Conservation (phyloP, 768 basidiomycete species). For the Suillus bovinus region DNA sequence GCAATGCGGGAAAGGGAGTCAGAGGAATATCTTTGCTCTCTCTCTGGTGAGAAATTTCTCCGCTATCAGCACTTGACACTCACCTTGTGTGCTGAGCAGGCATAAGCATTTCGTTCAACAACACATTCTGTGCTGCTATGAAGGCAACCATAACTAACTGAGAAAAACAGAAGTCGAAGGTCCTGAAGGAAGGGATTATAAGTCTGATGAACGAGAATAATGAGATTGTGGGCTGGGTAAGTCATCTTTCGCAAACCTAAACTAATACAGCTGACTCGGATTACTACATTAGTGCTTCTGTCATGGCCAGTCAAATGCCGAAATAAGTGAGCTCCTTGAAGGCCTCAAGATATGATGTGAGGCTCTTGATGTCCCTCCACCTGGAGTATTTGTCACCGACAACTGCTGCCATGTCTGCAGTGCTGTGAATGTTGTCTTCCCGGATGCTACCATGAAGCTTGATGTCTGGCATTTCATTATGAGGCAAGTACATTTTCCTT, state of each 20-base stretch:
- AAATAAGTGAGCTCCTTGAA: constrained; percentile 17
- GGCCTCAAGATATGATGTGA: constrained; percentile 15
- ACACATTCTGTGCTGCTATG: constrained; percentile 18
- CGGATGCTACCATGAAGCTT: constrained; percentile 2
- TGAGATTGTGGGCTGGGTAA: constrained; percentile 18
- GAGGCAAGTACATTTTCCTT: constrained; percentile 10
- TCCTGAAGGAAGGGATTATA: constrained; percentile 17
- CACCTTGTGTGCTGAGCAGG: constrained; percentile 3
- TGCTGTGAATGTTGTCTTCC: constrained; percentile 11
- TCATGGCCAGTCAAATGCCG: constrained; percentile 16
- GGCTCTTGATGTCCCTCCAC: constrained; percentile 10
- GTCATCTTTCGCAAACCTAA: background rate
- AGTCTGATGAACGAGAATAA: constrained; percentile 19
- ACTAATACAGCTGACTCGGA: background rate
- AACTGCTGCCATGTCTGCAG: constrained; percentile 24
- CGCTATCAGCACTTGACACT: background rate
- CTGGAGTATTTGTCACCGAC: constrained; percentile 17
- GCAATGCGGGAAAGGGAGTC: background rate
- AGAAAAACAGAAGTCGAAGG: background rate
- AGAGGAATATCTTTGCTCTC: background rate
- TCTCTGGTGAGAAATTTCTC: background rate
- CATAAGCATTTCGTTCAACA: constrained; percentile 14
- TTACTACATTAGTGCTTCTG: constrained; percentile 14
- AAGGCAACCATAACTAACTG: constrained; percentile 14
- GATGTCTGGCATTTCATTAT: constrained; percentile 26